Base-by-base conservation (phyloP, 208 protist species). In the Blastocrithidia nonstop region DNA sequence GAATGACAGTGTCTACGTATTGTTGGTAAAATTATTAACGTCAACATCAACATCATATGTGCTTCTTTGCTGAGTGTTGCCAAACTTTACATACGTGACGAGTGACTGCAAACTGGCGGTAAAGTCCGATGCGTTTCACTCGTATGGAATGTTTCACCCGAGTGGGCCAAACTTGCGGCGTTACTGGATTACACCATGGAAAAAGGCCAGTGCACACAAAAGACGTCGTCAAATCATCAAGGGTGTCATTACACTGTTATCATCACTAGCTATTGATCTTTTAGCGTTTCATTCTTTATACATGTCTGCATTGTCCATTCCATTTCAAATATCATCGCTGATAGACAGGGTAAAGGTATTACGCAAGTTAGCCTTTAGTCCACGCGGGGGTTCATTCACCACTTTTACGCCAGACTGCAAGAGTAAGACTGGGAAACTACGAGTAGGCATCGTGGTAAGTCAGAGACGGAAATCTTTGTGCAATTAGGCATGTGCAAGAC, bases 361-460 rank as follows among this genome's bases (percentile, higher is more conserved):
- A 23, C 76, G 71, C 47, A 98, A 72, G 64, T 97, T 97, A 13
- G 86, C 85, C 61, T 94, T 94, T 20, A 98, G 47, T 25, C 94
- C 94, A 53, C 91, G 93, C 20, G 96, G 96, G 6, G 96, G 91
- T 63, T 98, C 96, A 64, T 96, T 97, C 19, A 96, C 93, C 40
- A 98, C 67, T 70, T 97, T 98, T 51, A 97, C 76, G 54, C 91
- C 87, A 31, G 77, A 87, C 63, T 97, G 92, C 33, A 98, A 77
- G 20, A 98, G 76, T 46, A 91, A 57, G 32, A 95, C 81, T 2
- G 95, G 95, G 68, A 98, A 98, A 40, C 45, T 57, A 1, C 57
- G 21, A 2, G 81, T 78, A 24, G 95, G 94, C 88, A 96, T 96
- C 29, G 93, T 95, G 25, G 93, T 97, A 38, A 98, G 79, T 91